Conservation (phyloP, 1,139 yeast genomes). For the Yarrowia galli region DNA sequence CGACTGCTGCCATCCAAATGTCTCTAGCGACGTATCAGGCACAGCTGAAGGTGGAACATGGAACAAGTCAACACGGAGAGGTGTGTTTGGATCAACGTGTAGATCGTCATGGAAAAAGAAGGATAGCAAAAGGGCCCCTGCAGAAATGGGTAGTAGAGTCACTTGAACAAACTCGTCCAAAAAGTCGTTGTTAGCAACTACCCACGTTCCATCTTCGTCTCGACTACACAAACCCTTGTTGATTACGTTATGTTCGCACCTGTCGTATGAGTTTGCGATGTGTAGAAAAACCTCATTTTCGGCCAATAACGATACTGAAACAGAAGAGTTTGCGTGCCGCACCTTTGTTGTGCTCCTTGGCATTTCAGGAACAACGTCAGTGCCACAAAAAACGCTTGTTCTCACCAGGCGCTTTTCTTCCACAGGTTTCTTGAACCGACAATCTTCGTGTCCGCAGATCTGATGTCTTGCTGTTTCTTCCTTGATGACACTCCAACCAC, state of each 20-base stretch:
- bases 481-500: not conserved
- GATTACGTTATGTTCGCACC: not conserved
- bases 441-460: not conserved
- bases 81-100: not conserved
- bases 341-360: not conserved
- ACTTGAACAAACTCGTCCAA: not conserved
- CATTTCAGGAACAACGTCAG: not conserved
- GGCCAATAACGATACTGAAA: not conserved
- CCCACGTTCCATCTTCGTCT: slow-evolving; percentile 3
- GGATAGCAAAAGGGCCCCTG: not conserved
- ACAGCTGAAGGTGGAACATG: not conserved
- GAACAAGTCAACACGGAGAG: not conserved
- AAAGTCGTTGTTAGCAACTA: not conserved
- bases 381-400: not conserved
- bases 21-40: not conserved
- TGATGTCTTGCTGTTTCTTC: not conserved
- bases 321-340: not conserved
- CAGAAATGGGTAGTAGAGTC: not conserved
- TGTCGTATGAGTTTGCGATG: not conserved
- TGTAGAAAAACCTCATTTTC: not conserved
- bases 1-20: not conserved
- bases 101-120: not conserved
- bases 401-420: not conserved
- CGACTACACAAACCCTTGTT: not conserved
- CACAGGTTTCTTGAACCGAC: not conserved